Conservation (phyloP, 148 eudicot species). For the Camellia sinensis region DNA sequence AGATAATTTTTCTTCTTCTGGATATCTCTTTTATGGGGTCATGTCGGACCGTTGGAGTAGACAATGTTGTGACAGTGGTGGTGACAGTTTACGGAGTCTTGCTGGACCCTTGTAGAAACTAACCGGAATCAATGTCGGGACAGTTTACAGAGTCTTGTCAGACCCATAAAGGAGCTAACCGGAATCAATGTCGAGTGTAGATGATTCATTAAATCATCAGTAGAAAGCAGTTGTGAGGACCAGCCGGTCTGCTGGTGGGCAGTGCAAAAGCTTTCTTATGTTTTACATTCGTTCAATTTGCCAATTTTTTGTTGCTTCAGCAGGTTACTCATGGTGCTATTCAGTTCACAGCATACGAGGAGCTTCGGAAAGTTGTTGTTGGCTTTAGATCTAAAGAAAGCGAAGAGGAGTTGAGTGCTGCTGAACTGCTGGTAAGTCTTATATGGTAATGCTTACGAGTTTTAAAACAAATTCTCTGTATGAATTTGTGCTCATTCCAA, state of each 20-base stretch:
- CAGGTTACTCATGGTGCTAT: slow-evolving; percentile 99
- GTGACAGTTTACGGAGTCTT: too few relatives aligned
- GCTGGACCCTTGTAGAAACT: too few relatives aligned
- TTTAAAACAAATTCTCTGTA: background rate
- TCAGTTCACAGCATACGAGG: slow-evolving; percentile 97
- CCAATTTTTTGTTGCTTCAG: slow-evolving; percentile 39
- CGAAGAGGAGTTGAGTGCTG: slow-evolving; percentile 26
- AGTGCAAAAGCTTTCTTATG: background rate
- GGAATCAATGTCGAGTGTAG: too few relatives aligned
- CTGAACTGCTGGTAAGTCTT: slow-evolving; percentile 57
- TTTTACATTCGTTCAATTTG: slow-evolving; percentile 1
- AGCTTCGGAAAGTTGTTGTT: slow-evolving; percentile 64
- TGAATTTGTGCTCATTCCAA: background rate
- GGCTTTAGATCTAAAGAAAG: slow-evolving; percentile 37
- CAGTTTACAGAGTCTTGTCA: too few relatives aligned
- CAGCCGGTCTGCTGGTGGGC: background rate
- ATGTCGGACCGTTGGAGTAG: too few relatives aligned
- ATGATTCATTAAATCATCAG: background rate
- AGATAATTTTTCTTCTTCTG: slow-evolving; percentile 14
- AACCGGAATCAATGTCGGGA: too few relatives aligned
- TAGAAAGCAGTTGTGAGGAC: background rate
- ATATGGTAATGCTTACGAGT: background rate
- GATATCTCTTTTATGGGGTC: slow-evolving; percentile 16
- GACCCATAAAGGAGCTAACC: too few relatives aligned
- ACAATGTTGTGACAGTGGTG: too few relatives aligned